Base-by-base conservation (phyloP, 306 rosid genomes). In the Pterocarpus macrocarpus region DNA sequence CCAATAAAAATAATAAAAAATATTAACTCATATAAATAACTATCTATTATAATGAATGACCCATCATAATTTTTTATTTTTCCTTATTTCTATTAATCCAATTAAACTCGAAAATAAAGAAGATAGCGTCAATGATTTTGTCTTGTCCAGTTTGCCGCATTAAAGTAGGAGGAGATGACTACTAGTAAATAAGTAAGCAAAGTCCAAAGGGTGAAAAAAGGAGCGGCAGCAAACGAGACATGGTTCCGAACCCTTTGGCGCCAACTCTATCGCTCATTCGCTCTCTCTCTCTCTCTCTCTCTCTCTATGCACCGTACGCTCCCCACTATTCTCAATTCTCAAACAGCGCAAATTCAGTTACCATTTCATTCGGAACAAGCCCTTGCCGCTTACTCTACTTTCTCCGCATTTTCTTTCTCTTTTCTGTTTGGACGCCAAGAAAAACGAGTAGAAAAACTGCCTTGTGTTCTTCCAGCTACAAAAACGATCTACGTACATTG, bases 241-340 rank as follows among this genome's bases (percentile, higher is more conserved):
- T 38, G 61, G 16, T 55, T 82, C 90, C 90, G 90, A 84, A 69
- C 68, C 85, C 84, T 61, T 76, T 84, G 88, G 80, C 83, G 83
- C 87, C 82, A 83, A 71, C 67, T 52, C 69, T 7, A 34, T 72
- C 68, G 58, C 41, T 49, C 8, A 43, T 43, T 43, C 8, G 7
- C 8, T 43, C 8, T 2, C 47, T 52, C 58, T 4, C 7, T 52
- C 75, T 13, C 52, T 50, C 13, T 39, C 64, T 64, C 12, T 34
- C 62, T 4, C 30, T 5, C 4, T 73, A n/a, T 44, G 34, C 30
- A 64, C 30, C 49, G 28, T 44, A 12, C 62, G 70, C 43, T 22
- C 5, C 61, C 16, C 5, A n/a, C 32, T n/a, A 6, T 8, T 66
- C 75, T 47, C 43, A 77, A 34, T 57, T 58, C 43, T 52, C 64